These are phyloP conservation scores for Adenanthera pavonina DNA, from an alignment of 306 rosid species.

Conservation along the genomic window DNA sequence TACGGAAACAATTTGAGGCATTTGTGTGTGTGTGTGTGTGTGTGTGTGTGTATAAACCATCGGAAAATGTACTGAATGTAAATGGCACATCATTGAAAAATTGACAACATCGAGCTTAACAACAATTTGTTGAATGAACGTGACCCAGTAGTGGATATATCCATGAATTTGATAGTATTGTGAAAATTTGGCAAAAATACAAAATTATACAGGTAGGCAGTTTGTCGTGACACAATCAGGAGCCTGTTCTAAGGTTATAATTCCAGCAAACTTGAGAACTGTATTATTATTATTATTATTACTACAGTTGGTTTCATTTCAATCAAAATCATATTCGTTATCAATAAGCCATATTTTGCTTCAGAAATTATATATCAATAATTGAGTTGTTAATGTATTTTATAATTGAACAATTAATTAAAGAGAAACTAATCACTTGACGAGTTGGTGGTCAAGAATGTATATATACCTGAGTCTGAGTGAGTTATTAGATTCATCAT, in stretches of 20 bases:
- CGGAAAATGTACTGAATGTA: conserved; percentile 1
- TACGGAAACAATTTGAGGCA: not conserved
- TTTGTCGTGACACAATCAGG: conserved; percentile 55
- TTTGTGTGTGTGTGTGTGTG: not conserved
- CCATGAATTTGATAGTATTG: conserved; percentile 48
- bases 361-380: conserved; percentile 15
- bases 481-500: not conserved
- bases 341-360: not conserved
- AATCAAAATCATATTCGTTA: conserved; percentile 29
- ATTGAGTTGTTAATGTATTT: conserved; percentile 12
- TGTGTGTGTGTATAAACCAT: conserved; percentile 3
- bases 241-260: conserved; percentile 13
- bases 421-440: not conserved
- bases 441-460: not conserved
- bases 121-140: conserved; percentile 52
- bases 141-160: conserved; percentile 66
- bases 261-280: conserved; percentile 27
- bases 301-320: conserved; percentile 2
- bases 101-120: conserved; percentile 43
- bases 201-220: conserved; percentile 68
- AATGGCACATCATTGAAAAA: conserved; percentile 44
- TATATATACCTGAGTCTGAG: not conserved
- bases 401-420: not conserved
- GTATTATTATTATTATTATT: not conserved
- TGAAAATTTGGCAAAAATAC: conserved; percentile 52